Percentiles rank a stretch among this genome's conserved stretches.
Conservation (phyloP, 331 rosid species). For the Acacia concinna region DNA sequence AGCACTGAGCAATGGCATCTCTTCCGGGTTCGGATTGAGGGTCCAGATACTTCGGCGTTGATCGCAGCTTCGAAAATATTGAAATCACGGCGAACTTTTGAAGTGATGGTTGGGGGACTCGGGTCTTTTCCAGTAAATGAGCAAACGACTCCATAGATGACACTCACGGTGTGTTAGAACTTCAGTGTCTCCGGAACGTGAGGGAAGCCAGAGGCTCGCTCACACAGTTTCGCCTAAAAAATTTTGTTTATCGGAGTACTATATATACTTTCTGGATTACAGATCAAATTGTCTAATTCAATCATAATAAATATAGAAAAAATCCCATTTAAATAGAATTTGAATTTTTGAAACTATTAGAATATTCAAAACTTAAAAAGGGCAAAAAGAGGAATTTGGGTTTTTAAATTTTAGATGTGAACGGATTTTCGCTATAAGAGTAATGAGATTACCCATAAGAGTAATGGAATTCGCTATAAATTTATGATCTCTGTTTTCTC, state of each 20-base stretch:
- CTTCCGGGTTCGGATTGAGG: constrained; percentile 75
- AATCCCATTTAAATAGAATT: too few relatives aligned
- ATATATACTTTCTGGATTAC: neutral
- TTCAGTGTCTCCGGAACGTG: neutral
- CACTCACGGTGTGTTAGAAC: neutral
- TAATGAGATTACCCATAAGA: too few relatives aligned
- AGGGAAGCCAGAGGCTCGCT: too few relatives aligned
- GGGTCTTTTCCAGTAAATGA: constrained; percentile 61
- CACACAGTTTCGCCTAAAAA: too few relatives aligned
- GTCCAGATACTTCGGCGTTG: constrained; percentile 64
- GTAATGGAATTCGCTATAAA: too few relatives aligned
- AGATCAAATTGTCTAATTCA: neutral
- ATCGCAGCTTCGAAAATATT: constrained; percentile 77
- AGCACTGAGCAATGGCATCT: constrained; percentile 72
- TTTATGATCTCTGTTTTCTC: too few relatives aligned
- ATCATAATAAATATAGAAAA: neutral
- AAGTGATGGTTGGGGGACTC: constrained; percentile 86
- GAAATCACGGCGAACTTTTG: constrained; percentile 77
- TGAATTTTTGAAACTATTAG: too few relatives aligned
- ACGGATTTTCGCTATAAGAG: too few relatives aligned
- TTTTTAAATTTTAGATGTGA: too few relatives aligned
- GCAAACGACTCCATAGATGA: constrained; percentile 59
- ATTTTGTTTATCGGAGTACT: too few relatives aligned
- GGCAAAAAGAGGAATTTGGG: too few relatives aligned
- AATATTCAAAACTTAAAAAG: too few relatives aligned